Base-by-base conservation (phyloP, 306 rosid genomes). In the Sicyos baderoa region DNA sequence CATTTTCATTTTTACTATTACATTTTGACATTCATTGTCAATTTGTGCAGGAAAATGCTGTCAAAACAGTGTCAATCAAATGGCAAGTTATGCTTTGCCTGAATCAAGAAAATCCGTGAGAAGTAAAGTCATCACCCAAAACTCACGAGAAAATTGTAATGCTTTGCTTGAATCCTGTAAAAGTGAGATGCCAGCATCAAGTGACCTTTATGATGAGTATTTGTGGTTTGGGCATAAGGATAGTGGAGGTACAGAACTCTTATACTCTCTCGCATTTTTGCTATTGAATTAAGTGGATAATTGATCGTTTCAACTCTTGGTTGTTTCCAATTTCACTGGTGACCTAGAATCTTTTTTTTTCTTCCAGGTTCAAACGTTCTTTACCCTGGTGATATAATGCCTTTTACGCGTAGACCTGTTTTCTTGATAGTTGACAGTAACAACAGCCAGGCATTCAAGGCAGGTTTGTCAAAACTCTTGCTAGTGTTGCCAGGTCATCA, bases 381-480 rank as follows among this genome's bases (percentile, higher is more conserved):
- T 60, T 94, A 88, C 81, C 97, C 99, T 42, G 96, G 95, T 4
- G 97, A 90, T 84, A 83, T 94, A 79, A 78, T 94, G 79, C 97
- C 99, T 61, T 88, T 90, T 77, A 94, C 99, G 29, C 94, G 97
- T 67, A 88, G 88, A 77, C 97, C 97, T 72, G 94, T 94, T 74
- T 94, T 94, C 89, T 76, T 94, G 90, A 84, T 90, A 62, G 75
- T 94, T 79, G 99, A 94, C 76, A 90, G 99, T 72, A 93, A 90
- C 84, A 86, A 79, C 85, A 94, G 99, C 93, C 95, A 86, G 82
- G 97, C 99, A 94, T 94, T 94, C 99, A 94, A 94, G 99, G 99
- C 99, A 94, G 99, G 99, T 94, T 94, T 94, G 99, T 94, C 91
- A 87, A 82, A 94, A 88, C 97, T 88, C 85, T 71, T 77, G 70